Evolutionary conservation across 1,284 basidiomycete species (phyloP), one percentile per base, ranked within the genome.

Genomic region (Tilletiopsis washingtonensis): DNA sequence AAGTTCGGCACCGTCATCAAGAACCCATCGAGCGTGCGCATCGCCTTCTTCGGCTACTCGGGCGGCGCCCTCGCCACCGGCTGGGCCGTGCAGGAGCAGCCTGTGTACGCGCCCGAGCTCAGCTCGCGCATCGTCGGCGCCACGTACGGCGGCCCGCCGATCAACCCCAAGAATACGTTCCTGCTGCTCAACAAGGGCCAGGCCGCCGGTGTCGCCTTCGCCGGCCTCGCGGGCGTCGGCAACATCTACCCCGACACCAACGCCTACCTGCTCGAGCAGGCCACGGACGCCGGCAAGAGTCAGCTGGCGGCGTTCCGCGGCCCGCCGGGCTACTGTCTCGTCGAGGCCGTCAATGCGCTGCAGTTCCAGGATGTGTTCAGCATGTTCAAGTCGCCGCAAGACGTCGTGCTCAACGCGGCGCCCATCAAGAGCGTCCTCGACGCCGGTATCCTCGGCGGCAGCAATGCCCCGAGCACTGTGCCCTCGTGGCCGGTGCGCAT

Each of bases 41-140:
- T 43, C 4, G n/a, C 15, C 17, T 45, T 61, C 37, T 64, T 58
- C 52, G 69, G 69, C 17, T 71, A 71, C 47, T 68, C 64, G 4
- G 67, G 69, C 7, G 69, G 69, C 14, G 69, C 65, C 3, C 51
- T 67, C 1, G 67, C 69, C 4, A 59, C 60, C 0, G 67, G 64
- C 3, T 71, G 67, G 67, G 65, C 67, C 0, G 56, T 58, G 1
- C 57, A 62, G 26, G n/a, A 64, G 25, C 59, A 64, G 38, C 45
- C 52, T 12, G 36, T 44, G 3, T 68, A 69, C 37, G 61, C 65
- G 6, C 46, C 56, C 1, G 67, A 70, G 7, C 25, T 70, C 15
- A 40, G 38, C 26, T n/a, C 20, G 29, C 45, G 49, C 24, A 43
- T 68, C 3, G 59, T 60, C 3, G 66, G 67, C 9, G 58, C 60